Evolutionary conservation across 805 yeast species (phyloP).

Genomic region (Sugiyamaella mastotermitis): DNA sequence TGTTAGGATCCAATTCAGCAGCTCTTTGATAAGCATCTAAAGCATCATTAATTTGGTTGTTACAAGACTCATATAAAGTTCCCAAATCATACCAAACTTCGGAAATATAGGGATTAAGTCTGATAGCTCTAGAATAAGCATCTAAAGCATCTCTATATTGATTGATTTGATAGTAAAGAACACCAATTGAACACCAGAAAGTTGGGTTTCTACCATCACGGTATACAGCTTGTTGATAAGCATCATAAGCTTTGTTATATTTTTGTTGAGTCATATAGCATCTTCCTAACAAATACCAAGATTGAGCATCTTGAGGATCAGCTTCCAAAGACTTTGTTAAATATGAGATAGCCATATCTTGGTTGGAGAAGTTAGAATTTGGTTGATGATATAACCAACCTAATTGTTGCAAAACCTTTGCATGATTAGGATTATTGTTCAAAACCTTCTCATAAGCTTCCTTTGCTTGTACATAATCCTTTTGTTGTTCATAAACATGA

Average conservation of each 20-base stretch:
- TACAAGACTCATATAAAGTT: slow-evolving; percentile 93
- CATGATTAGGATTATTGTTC: slow-evolving; percentile 85
- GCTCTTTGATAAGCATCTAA: slow-evolving; percentile 96
- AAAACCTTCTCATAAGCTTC: slow-evolving; percentile 94
- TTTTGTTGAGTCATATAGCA: slow-evolving; percentile 96
- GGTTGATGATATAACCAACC: slow-evolving; percentile 87
- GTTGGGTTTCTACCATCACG: slow-evolving; percentile 96
- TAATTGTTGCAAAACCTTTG: slow-evolving; percentile 91
- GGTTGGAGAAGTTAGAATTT: slow-evolving; percentile 63
- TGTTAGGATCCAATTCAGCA: slow-evolving; percentile 88
- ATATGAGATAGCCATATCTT: slow-evolving; percentile 75
- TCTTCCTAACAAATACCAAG: slow-evolving; percentile 95
- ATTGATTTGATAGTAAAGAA: slow-evolving; percentile 88
- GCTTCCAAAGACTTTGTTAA: slow-evolving; percentile 83
- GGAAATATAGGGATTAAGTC: slow-evolving; percentile 90
- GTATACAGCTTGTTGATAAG: slow-evolving; percentile 97
- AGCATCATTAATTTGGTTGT: slow-evolving; percentile 91
- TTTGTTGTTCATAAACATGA: slow-evolving; percentile 87
- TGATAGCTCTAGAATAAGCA: slow-evolving; percentile 94
- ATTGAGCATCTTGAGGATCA: slow-evolving; percentile 86
- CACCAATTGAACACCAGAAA: slow-evolving; percentile 96
- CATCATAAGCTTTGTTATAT: slow-evolving; percentile 94
- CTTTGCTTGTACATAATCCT: slow-evolving; percentile 84
- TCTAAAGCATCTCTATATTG: slow-evolving; percentile 96
- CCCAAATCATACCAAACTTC: slow-evolving; percentile 99